Percentiles rank a stretch among this genome's conserved stretches.
phyloP scores from a whole-genome alignment of 2,329 filamentous ascomycete genomes.

The Aspergillus fijiensis region DNA sequence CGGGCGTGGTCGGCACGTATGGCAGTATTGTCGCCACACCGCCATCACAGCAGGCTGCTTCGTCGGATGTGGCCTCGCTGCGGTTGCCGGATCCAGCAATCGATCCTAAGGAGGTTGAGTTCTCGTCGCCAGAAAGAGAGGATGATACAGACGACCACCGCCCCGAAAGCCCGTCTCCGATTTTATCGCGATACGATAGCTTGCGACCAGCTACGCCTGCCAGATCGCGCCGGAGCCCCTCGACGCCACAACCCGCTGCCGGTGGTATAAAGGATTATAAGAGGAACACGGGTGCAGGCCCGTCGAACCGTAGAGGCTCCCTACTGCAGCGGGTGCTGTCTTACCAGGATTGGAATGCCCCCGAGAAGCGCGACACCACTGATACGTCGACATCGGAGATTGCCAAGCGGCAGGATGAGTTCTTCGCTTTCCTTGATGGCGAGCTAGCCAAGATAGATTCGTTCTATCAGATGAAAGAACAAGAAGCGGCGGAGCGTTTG shows the following conservation, averaged over 20 bases:
- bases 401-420: slow-evolving; percentile 74
- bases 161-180: slow-evolving; percentile 27
- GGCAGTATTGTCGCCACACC: slow-evolving; percentile 64
- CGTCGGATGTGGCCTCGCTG: slow-evolving; percentile 50
- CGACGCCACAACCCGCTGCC: slow-evolving; percentile 6
- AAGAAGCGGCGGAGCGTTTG: slow-evolving; percentile 74
- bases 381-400: slow-evolving; percentile 62
- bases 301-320: slow-evolving; percentile 23
- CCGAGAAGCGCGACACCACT: slow-evolving; percentile 47
- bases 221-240: slow-evolving; percentile 9
- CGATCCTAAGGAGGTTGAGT: slow-evolving; percentile 39
- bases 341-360: slow-evolving; percentile 37
- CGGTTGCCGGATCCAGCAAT: slow-evolving; percentile 64
- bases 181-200: slow-evolving; percentile 21
- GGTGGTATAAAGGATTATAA: slow-evolving; percentile 15
- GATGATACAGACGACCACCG: slow-evolving; percentile 17
- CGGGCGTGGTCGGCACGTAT: slow-evolving; percentile 52
- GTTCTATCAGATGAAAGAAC: slow-evolving; percentile 86
- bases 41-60: slow-evolving; percentile 31
- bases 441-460: slow-evolving; percentile 88
- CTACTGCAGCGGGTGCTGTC: slow-evolving; percentile 44
- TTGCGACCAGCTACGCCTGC: slow-evolving; percentile 10
- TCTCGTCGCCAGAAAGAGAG: slow-evolving; percentile 16
- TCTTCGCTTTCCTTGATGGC: slow-evolving; percentile 78
- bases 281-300: slow-evolving; percentile 26